These are phyloP conservation scores for Mortierella claussenii DNA, from an alignment of 192 early-diverging fungal species.

Conservation along the genomic window DNA sequence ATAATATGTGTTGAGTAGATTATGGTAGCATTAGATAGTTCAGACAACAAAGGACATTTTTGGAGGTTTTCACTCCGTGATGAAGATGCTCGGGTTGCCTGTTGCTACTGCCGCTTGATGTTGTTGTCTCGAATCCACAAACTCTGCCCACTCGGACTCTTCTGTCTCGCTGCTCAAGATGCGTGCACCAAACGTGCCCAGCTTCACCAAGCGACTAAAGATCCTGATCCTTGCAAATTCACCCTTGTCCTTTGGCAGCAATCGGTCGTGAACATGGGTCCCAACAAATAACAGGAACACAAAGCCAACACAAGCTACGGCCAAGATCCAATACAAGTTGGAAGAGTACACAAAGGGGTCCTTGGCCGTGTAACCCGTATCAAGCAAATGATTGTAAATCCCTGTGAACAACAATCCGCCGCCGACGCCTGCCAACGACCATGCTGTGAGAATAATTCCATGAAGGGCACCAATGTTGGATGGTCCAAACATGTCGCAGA, in stretches of 20 bases:
- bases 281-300: slow-evolving; percentile 67
- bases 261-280: slow-evolving; percentile 69
- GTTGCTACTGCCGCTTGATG: background rate
- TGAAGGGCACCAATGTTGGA: slow-evolving; percentile 79
- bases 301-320: slow-evolving; percentile 67
- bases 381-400: slow-evolving; percentile 63
- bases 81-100: no score
- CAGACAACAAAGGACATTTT: no score
- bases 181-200: slow-evolving; percentile 37
- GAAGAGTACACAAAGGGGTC: slow-evolving; percentile 64
- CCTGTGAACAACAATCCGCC: slow-evolving; percentile 77
- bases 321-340: slow-evolving; percentile 81
- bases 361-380: slow-evolving; percentile 54
- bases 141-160: slow-evolving; percentile 63
- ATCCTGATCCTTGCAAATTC: slow-evolving; percentile 67
- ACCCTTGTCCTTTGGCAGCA: slow-evolving; percentile 70
- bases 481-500: slow-evolving; percentile 86
- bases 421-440: slow-evolving; percentile 79
- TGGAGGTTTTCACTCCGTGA: background rate
- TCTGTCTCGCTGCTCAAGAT: slow-evolving; percentile 57
- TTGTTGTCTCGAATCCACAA: slow-evolving; percentile 18
- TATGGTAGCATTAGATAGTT: no score
- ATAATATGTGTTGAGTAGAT: no score
- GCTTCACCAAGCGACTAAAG: slow-evolving; percentile 60
- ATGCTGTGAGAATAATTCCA: slow-evolving; percentile 81